These are phyloP conservation scores for Lichtheimia hyalospora DNA, from an alignment of 371 early-diverging fungal genomes.

Conservation along the genomic window DNA sequence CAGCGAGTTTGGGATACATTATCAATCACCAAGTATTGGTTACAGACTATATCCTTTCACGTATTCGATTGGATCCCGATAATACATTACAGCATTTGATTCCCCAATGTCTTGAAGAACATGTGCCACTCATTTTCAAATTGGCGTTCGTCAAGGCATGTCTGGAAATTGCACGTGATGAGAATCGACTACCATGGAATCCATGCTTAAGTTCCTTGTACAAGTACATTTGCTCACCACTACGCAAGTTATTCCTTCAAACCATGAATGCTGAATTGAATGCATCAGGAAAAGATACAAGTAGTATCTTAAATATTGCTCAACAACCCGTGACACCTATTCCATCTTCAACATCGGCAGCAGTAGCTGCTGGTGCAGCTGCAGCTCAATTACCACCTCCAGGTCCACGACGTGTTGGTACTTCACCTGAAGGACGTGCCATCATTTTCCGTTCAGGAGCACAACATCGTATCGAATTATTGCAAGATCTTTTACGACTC, in stretches of 20 bases:
- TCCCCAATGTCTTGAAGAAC: constrained; percentile 60
- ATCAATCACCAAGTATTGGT: constrained; percentile 57
- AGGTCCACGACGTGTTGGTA: background rate
- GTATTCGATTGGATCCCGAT: constrained; percentile 69
- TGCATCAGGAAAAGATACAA: constrained; percentile 12
- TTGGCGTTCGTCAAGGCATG: constrained; percentile 73
- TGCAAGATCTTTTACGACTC: constrained; percentile 64
- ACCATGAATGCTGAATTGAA: constrained; percentile 17
- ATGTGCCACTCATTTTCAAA: constrained; percentile 63
- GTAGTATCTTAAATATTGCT: constrained; percentile 3
- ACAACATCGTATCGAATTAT: constrained; percentile 57
- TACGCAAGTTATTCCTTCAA: constrained; percentile 65
- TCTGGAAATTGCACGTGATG: constrained; percentile 67
- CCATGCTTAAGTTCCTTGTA: constrained; percentile 66
- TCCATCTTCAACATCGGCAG: constrained; percentile 3
- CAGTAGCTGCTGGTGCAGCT: too few species aligned
- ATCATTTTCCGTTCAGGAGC: background rate
- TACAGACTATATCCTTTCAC: constrained; percentile 69
- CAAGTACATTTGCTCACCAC: constrained; percentile 57
- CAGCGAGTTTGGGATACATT: constrained; percentile 35
- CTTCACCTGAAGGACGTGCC: background rate
- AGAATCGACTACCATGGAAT: constrained; percentile 69
- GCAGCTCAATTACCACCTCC: background rate
- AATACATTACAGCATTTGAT: constrained; percentile 60
- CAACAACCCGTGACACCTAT: background rate